Base-by-base conservation (phyloP, 805 yeast species). In the Candida manassasensis region DNA sequence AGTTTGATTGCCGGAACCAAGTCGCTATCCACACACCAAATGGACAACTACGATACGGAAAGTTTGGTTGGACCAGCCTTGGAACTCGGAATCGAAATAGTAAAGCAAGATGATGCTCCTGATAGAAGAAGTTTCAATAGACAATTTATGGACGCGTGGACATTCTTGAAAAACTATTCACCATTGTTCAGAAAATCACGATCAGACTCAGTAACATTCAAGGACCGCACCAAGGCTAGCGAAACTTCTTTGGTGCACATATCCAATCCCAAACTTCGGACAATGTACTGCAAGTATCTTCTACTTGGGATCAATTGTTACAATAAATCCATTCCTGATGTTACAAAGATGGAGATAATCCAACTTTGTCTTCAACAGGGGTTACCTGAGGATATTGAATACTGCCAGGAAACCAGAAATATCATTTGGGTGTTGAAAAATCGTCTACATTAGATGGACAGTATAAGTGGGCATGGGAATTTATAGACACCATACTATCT, bases 121-220 rank as follows among this genome's bases (percentile, higher is more conserved):
- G 24, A 69, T 56, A 41, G 59, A 62, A 11, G 77, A 75, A 26
- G 55, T 65, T 11, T 79, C 78, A 51, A 69, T 4, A 54, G 63
- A 17, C 63, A 72, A 35, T 75, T 75, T 36, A 41, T 62, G 18
- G 76, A 72, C 4, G 46, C 77, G 30, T 76, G 78, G 74, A 54
- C 50, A n/a, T 38, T 35, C 25, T 25, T 34, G 14, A 35, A 22
- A n/a, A 21, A 22, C 11, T 22, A 41, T 32, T 37, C 43, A 3
- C 22, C 13, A 16, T 14, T 38, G 3, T 25, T 33, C 21, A 21
- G 28, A 29, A 38, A 35, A 18, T 27, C 14, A 16, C 27, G 14
- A 14, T 25, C 18, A n/a, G n/a, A 13, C 7, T 15, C 15, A 6
- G 4, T 2, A 6, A 21, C 17, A 9, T 19, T 15, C 22, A 34